Conservation (phyloP, 139 green algal species). For the Eudorina sp. region DNA sequence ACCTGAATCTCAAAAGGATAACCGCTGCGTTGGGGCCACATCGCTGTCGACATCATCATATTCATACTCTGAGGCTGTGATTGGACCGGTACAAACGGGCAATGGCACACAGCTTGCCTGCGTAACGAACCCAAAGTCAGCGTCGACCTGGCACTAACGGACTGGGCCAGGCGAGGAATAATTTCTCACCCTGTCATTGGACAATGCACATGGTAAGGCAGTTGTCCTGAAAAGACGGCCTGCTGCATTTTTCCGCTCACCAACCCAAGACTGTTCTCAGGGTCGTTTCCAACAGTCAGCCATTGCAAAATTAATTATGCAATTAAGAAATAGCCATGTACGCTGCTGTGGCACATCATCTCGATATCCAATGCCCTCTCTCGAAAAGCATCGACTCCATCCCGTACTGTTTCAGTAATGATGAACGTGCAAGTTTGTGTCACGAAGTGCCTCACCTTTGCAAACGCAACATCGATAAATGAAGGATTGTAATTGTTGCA, state of each 20-base stretch:
- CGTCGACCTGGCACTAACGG: not conserved
- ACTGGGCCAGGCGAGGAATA: not conserved
- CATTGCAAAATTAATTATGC: too few species aligned
- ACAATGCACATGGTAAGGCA: constrained; percentile 37
- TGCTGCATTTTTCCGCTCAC: constrained; percentile 19
- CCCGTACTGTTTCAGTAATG: too few species aligned
- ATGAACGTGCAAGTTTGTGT: too few species aligned
- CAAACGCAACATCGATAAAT: too few species aligned
- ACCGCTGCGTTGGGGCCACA: constrained; percentile 8
- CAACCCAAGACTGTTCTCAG: too few species aligned
- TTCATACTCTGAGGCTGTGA: not conserved
- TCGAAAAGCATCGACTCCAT: too few species aligned
- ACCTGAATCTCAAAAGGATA: constrained; percentile 22
- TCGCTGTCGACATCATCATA: constrained; percentile 22
- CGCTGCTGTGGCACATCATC: too few species aligned
- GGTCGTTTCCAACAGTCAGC: too few species aligned
- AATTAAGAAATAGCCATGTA: too few species aligned
- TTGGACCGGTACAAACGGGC: constrained; percentile 13
- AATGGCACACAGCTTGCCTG: constrained; percentile 14
- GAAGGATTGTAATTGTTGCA: too few species aligned
- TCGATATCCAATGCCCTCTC: too few species aligned
- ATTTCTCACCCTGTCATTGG: constrained; percentile 25
- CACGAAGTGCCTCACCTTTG: too few species aligned
- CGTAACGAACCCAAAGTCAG: not conserved
- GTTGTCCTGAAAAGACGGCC: constrained; percentile 5